Evolutionary conservation across 495 filamentous ascomycete species (phyloP).

Genomic region (Rhypophila decipiens): DNA sequence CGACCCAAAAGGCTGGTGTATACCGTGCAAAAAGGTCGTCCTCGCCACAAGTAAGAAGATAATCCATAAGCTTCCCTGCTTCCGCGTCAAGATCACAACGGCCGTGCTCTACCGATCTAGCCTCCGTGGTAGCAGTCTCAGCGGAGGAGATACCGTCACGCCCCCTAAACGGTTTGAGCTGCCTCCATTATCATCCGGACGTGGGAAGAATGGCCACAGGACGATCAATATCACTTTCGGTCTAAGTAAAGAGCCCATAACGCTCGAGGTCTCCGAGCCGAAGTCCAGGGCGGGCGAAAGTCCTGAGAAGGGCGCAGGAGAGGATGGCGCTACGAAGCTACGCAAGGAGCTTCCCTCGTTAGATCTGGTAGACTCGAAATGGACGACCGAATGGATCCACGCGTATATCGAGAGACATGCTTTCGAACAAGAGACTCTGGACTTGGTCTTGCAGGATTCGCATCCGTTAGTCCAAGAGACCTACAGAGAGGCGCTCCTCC

Average conservation of each 20-base stretch:
- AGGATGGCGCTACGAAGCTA: background rate
- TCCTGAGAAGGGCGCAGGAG: background rate
- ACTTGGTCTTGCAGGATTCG: background rate
- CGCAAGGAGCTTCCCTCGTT: background rate
- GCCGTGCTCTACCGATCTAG: background rate
- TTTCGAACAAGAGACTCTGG: background rate
- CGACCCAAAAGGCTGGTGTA: background rate
- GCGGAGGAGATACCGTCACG: too few relatives aligned
- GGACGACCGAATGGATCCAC: background rate
- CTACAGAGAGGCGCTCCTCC: background rate
- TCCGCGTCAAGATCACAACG: background rate
- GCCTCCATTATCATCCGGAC: too few relatives aligned
- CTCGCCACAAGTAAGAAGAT: background rate
- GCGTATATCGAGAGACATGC: background rate
- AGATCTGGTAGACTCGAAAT: background rate
- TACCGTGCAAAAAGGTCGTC: background rate
- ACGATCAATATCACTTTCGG: background rate
- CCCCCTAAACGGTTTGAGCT: too few relatives aligned
- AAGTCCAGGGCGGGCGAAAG: background rate
- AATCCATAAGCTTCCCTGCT: background rate
- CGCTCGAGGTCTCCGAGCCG: background rate
- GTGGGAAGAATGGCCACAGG: too few relatives aligned
- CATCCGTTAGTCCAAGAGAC: background rate
- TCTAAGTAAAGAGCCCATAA: background rate
- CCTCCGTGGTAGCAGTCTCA: background rate